A percentile compares a stretch with the other conserved stretches of the same genome.
phyloP scores from a whole-genome alignment of 345 rosid species.

The Leavenworthia alabamica region DNA sequence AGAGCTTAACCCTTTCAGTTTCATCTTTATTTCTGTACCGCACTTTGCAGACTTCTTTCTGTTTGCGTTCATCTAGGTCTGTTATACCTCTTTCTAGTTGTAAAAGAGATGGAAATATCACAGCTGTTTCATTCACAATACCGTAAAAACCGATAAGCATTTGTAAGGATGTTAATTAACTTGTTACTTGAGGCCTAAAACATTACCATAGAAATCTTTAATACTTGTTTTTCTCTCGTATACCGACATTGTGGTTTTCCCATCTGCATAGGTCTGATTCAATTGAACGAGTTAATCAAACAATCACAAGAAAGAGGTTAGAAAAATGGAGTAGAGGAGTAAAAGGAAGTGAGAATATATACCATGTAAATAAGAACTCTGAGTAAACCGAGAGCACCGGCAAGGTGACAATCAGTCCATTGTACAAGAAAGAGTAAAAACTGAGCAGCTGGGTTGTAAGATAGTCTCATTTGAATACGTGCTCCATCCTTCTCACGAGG shows the following conservation, averaged over 20 bases:
- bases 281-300: slow-evolving; percentile 9
- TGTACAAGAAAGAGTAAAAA: slow-evolving; percentile 88
- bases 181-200: not conserved
- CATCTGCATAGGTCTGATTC: slow-evolving; percentile 71
- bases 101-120: slow-evolving; percentile 73
- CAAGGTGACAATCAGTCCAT: slow-evolving; percentile 93
- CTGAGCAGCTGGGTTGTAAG: slow-evolving; percentile 84
- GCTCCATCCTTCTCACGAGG: slow-evolving; percentile 85
- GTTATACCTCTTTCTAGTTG: slow-evolving; percentile 71
- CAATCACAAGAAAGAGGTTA: not conserved
- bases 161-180: not conserved
- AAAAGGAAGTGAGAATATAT: not conserved
- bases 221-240: slow-evolving; percentile 80
- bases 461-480: slow-evolving; percentile 86
- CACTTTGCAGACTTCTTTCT: slow-evolving; percentile 48
- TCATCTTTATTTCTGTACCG: slow-evolving; percentile 59
- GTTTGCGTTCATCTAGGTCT: slow-evolving; percentile 71
- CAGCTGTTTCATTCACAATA: slow-evolving; percentile 35
- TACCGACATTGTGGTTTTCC: slow-evolving; percentile 85
- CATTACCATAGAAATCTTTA: slow-evolving; percentile 69
- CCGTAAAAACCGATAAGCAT: not conserved
- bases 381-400: slow-evolving; percentile 87
- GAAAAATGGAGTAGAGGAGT: not conserved
- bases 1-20: slow-evolving; percentile 36
- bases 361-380: slow-evolving; percentile 87